Conservation (phyloP, 2,329 filamentous ascomycete genomes). For the Byssothecium circinans region DNA sequence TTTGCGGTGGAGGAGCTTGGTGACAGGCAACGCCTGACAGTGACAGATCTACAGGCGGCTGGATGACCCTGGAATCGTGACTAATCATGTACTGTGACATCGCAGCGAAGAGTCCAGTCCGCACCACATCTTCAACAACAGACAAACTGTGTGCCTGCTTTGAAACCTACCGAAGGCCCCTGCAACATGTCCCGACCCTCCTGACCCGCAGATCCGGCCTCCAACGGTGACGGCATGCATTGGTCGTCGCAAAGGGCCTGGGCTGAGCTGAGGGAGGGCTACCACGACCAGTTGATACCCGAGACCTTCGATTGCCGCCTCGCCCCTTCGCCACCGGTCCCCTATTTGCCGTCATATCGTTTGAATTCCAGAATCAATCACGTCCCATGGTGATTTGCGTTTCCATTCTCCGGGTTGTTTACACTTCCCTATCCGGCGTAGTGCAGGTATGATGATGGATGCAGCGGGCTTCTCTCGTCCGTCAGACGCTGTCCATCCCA, state of each 20-base stretch:
- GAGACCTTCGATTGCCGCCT: too few species aligned
- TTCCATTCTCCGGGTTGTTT: neutral
- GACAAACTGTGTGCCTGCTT: too few species aligned
- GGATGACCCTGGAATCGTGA: constrained; percentile 2
- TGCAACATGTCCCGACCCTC: too few species aligned
- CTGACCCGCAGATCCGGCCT: too few species aligned
- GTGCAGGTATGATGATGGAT: neutral
- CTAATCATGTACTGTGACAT: neutral
- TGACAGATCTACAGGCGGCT: neutral
- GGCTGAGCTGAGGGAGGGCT: neutral
- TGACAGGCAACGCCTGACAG: neutral
- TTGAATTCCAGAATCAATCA: too few species aligned
- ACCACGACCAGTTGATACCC: too few species aligned
- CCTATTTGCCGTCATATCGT: too few species aligned
- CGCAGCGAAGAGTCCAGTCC: neutral
- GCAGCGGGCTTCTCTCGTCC: too few species aligned
- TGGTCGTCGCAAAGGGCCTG: neutral
- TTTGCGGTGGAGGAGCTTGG: neutral
- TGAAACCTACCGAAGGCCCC: too few species aligned
- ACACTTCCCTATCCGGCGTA: neutral
- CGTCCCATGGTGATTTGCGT: neutral
- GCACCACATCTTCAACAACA: neutral
- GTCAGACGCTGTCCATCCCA: too few species aligned
- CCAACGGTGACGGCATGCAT: neutral
- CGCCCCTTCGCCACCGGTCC: too few species aligned